phyloP scores from a whole-genome alignment of 225 moss, liverwort and hornwort species.

The Bryum argenteum region DNA sequence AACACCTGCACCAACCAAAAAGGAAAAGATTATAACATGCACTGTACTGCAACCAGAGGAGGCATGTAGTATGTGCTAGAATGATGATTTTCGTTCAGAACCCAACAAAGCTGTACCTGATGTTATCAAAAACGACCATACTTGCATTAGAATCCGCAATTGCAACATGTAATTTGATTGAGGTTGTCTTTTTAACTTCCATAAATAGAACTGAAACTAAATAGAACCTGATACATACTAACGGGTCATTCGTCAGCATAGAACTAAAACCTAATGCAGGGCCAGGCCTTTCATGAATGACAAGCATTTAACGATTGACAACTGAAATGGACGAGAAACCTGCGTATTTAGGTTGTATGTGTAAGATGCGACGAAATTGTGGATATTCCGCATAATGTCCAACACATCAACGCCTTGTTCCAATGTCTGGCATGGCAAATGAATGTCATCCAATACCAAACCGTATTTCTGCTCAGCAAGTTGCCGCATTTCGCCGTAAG shows the following conservation, averaged over 20 bases:
- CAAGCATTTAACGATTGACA: conserved; percentile 5
- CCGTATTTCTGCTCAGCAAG: conserved; percentile 91
- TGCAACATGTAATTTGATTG: conserved; percentile 5
- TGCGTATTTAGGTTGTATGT: conserved; percentile 97
- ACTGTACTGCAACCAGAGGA: conserved; percentile 1
- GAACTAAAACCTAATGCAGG: not conserved
- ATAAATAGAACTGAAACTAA: conserved; percentile 7
- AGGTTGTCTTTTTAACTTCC: conserved; percentile 6
- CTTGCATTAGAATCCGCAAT: not conserved
- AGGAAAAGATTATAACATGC: conserved; percentile 17
- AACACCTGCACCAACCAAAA: conserved; percentile 66
- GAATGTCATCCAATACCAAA: conserved; percentile 83
- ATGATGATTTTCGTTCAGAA: not conserved
- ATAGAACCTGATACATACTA: conserved; percentile 3
- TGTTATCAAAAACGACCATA: conserved; percentile 4
- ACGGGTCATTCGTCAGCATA: conserved; percentile 19
- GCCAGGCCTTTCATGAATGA: not conserved
- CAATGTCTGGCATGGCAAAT: conserved; percentile 92
- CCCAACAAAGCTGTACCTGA: conserved; percentile 22
- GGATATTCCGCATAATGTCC: conserved; percentile 97
- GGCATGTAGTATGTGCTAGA: conserved; percentile 9
- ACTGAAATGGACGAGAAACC: conserved; percentile 43
- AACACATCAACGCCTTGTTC: conserved; percentile 96
- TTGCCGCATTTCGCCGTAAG: conserved; percentile 96
- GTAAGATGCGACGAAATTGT: conserved; percentile 95